Percentiles rank a stretch among this genome's conserved stretches.
Conservation (phyloP, 2,329 filamentous ascomycete species). For the Aspergillus sp. region DNA sequence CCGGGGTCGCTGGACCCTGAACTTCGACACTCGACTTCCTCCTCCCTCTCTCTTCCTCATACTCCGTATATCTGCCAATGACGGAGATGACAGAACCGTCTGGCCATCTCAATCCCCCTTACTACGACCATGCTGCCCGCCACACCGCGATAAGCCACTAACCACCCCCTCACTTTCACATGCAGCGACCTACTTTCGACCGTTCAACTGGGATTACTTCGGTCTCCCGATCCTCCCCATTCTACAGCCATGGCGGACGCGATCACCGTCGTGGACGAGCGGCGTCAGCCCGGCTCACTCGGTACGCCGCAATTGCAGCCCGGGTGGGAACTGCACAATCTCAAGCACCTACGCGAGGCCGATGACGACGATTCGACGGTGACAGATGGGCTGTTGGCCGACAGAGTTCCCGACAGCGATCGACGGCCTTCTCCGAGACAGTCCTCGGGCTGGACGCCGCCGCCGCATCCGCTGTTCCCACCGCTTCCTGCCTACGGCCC, state of each 20-base stretch:
- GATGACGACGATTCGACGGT: slow-evolving; percentile 7
- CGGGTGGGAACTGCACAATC: slow-evolving; percentile 3
- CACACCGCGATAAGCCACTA: neutral
- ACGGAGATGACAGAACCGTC: neutral
- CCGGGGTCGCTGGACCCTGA: neutral
- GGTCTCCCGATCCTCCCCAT: neutral
- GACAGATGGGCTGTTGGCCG: slow-evolving; percentile 14
- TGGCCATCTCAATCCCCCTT: no score
- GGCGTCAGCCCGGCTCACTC: neutral
- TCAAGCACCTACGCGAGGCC: slow-evolving; percentile 1
- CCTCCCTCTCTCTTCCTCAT: neutral
- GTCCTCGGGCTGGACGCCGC: neutral
- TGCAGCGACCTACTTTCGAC: neutral
- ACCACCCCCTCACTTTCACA: neutral
- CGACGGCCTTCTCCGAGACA: neutral
- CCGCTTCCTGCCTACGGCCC: slow-evolving; percentile 80
- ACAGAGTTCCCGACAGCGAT: neutral
- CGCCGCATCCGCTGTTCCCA: slow-evolving; percentile 63
- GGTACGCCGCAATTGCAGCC: neutral
- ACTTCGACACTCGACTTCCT: neutral
- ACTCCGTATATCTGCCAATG: neutral
- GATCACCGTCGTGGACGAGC: neutral
- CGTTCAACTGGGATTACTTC: neutral
- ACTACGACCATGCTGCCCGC: neutral
- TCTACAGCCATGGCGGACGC: neutral